Evolutionary conservation across 306 rosid genomes (phyloP), one percentile per base, ranked within the genome.

Genomic region (Casuarina glauca): DNA sequence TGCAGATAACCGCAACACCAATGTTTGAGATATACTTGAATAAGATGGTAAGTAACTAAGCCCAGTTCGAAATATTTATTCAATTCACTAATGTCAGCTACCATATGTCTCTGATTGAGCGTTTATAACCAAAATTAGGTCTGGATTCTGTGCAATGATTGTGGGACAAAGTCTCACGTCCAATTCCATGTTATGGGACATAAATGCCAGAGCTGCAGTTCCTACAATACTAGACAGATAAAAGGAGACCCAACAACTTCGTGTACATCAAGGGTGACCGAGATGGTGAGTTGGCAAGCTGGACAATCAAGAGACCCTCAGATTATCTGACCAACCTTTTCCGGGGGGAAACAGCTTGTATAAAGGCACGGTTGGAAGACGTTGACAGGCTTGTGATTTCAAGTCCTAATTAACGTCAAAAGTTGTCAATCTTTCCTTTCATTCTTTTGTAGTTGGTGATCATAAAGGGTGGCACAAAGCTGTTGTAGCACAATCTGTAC

Each of bases 121-220:
- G 38, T 44, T 20, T 64, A 32, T 68, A 52, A 26, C 13, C 73
- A 52, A 54, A 62, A 81, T 16, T 79, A 92, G 93, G 91, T 92
- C n/a, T 85, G 93, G 97, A 88, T 92, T 78, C 85, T 90, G 2
- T 90, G 93, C 87, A 92, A 90, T 83, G 97, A 92, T 61, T 92
- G 94, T 82, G 89, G 93, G 63, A 83, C 73, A 15, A 87, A 88
- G 75, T 80, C 89, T 20, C 76, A 82, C 69, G 93, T 87, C 48
- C 83, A 83, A 35, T 90, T 87, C 84, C 91, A 90, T 63, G 48
- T 90, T 19, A 85, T 92, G 62, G 97, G 82, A 2, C 93, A 79
- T 60, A 92, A 90, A 81, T 92, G 97, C 69, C 74, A 62, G 12
- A 78, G 79, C 66, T 92, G 94, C 88, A 87, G 84, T 38, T 91